Base-by-base conservation (phyloP, 306 rosid genomes). In the Lathyrus oleraceus region DNA sequence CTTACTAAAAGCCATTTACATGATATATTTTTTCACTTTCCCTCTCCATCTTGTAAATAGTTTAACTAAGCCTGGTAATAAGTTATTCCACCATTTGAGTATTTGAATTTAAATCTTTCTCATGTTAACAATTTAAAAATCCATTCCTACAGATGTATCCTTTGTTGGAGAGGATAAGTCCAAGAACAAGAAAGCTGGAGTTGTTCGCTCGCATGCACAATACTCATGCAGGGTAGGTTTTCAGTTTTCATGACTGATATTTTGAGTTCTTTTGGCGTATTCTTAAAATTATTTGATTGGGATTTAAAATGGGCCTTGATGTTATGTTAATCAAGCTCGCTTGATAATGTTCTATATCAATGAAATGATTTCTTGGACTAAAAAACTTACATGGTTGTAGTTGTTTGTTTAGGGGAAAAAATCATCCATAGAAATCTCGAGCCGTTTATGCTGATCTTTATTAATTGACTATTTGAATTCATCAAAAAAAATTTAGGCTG, bases 181-280 rank as follows among this genome's bases (percentile, higher is more conserved):
- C 99, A 6, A 87, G 96, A 81, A 95, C 99, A 61, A 95, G 99
- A 70, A 95, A 91, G 84, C 88, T 95, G 49, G 99, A 95, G 68
- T 74, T 95, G 69, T 95, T 95, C 83, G 99, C 99, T 39, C 97
- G 96, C 43, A 95, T 95, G 99, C 99, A 95, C 92, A 95, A 95
- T 79, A 95, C 99, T 77, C 97, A 95, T 76, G 92, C 99, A 48
- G 99, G 99, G 97, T 95, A 73, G 69, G 83, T 67, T 83, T 76
- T 73, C 74, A 65, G 79, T 67, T 83, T 72, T 75, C 77, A 61
- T 44, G 15, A 14, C 73, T 63, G 19, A 9, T 40, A 61, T 43
- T 70, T 36, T 27, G 9, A 14, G 45, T 48, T 63, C 38, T 74
- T 36, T 60, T 58, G 5, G 8, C 19, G 35, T 62, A 32, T 67